Evolutionary conservation across 805 yeast species (phyloP).

Genomic region (Candida parachauliodes): DNA sequence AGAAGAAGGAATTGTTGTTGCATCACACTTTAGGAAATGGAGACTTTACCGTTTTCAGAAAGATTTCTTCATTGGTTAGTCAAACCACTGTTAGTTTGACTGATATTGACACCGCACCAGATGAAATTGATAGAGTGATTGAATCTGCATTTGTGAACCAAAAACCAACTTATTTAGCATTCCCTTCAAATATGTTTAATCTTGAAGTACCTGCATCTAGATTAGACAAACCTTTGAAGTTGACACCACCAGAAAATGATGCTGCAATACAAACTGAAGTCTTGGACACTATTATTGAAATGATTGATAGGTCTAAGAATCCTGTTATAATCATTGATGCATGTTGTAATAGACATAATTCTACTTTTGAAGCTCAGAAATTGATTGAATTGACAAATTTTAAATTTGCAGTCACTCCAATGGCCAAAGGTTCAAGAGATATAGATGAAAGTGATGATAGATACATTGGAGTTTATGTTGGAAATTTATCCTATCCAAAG

Average conservation of each 20-base stretch:
- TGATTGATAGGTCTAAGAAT: constrained; percentile 1
- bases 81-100: constrained; percentile 44
- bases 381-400: constrained; percentile 44
- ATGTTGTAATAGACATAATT: constrained; percentile 52
- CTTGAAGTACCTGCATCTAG: constrained; percentile 20
- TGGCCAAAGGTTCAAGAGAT: constrained; percentile 53
- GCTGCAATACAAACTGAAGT: constrained; percentile 7
- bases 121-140: constrained; percentile 67
- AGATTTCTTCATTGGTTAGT: constrained; percentile 54
- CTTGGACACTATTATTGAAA: constrained; percentile 19
- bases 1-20: constrained; percentile 6
- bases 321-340: constrained; percentile 38
- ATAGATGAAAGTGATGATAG: constrained; percentile 63
- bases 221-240: constrained; percentile 16
- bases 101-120: constrained; percentile 46
- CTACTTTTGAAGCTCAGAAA: constrained; percentile 48
- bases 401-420: constrained; percentile 43
- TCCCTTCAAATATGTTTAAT: constrained; percentile 70
- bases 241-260: constrained; percentile 5
- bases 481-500: constrained; percentile 28
- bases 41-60: constrained; percentile 15
- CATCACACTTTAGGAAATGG: constrained; percentile 37
- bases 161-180: constrained; percentile 79
- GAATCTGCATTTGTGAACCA: constrained; percentile 49
- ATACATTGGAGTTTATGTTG: constrained; percentile 74